Evolutionary conservation across 2,329 filamentous ascomycete genomes (phyloP), one percentile per base, ranked within the genome.

Genomic region (Neopestalotiopsis sp.): DNA sequence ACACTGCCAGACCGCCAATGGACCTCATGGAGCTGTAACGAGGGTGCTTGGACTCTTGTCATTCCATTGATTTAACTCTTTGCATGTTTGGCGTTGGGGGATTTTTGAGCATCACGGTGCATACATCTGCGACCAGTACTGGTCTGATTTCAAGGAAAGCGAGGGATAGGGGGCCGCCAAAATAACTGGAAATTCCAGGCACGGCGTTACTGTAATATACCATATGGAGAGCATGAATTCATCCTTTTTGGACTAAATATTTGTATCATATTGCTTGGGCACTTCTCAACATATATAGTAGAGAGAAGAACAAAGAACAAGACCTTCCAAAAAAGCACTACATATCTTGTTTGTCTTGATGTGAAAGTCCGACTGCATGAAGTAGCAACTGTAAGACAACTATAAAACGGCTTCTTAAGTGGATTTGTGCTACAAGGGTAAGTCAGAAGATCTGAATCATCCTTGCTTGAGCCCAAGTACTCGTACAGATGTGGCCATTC

Each of bases 1-100:
- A 91, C 74, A 92, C 90, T 2, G 73, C 86, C 1, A 83, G 89
- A 64, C 90, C 90, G 28, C 90, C 90, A 0, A 84, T 92, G 7
- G 90, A 92, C 82, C 81, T 92, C 72, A 91, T 92, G 87, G 78
- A 83, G 45, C 6, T 56, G 32, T 65, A 65, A 20, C 13, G 45
- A 30, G 45, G 12, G 34, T 65, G 38, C 9, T 7, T 40, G 34
- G 30, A 34, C 49, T 45, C 42, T 32, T 64, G 17, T 64, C 42
- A 32, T 62, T 59, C 57, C 24, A 59, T 30, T 28, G 12, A 24
- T 34, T 20, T 20, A 61, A 34, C 14, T 64, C 17, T 64, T 38
- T 64, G 61, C 61, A 64, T 32, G 61, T 64, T 49, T 17, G 61
- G 61, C 61, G 61, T 64, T 64, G 40, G 61, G 61, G 30, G 30